Conservation (phyloP, 805 yeast species). For the Ogataea glucozyma region DNA sequence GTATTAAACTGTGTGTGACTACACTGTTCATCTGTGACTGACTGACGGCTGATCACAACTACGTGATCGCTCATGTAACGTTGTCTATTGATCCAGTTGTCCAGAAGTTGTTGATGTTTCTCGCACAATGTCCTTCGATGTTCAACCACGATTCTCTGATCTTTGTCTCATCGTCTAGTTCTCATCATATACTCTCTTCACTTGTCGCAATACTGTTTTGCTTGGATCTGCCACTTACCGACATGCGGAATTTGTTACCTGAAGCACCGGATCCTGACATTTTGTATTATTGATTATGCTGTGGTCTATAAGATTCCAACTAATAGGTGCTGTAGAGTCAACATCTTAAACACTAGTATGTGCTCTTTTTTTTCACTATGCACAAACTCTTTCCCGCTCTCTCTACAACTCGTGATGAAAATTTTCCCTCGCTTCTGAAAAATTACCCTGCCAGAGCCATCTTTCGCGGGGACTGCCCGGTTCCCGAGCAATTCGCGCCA, state of each 20-base stretch:
- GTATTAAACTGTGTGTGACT: too few relatives aligned
- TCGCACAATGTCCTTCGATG: too few relatives aligned
- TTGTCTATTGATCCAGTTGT: too few relatives aligned
- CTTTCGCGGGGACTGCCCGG: background rate
- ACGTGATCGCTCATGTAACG: too few relatives aligned
- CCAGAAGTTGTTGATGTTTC: too few relatives aligned
- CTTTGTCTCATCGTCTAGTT: background rate
- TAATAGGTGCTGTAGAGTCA: background rate
- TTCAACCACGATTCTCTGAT: too few relatives aligned
- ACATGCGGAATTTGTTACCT: constrained; percentile 99
- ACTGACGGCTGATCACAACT: too few relatives aligned
- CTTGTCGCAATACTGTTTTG: background rate
- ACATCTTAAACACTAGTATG: background rate
- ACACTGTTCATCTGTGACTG: too few relatives aligned
- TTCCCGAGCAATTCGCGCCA: background rate
- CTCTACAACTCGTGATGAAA: constrained; percentile 6
- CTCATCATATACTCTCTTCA: background rate
- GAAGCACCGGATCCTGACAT: constrained; percentile 96
- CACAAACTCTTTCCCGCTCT: background rate
- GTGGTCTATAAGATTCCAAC: constrained; percentile 9
- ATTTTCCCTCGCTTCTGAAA: constrained; percentile 8
- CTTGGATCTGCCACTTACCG: constrained; percentile 59
- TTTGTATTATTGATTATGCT: constrained; percentile 31
- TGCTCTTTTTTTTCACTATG: constrained; percentile 1
- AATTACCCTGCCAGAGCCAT: constrained; percentile 1